These are phyloP conservation scores for Pezicula rhizophila DNA, from an alignment of 2,329 filamentous ascomycete genomes.

Conservation along the genomic window DNA sequence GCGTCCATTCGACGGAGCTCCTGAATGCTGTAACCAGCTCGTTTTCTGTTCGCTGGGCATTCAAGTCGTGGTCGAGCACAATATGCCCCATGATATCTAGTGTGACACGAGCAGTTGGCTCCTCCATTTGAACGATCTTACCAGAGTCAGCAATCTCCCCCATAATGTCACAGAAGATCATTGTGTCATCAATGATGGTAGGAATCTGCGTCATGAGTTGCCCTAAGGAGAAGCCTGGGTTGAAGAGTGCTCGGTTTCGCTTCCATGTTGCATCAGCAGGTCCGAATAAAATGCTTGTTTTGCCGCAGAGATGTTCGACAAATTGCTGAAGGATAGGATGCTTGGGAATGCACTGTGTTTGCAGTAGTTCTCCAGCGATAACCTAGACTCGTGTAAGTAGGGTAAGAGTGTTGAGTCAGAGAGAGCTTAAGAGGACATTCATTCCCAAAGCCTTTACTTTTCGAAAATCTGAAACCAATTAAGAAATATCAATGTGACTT, in stretches of 20 bases:
- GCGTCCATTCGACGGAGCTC: conserved; percentile 1
- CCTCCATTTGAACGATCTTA: conserved; percentile 2
- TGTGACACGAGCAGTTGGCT: conserved; percentile 4
- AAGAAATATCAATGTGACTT: neutral
- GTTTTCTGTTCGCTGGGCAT: conserved; percentile 3
- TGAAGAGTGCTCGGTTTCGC: conserved; percentile 5
- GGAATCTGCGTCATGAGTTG: conserved; percentile 4
- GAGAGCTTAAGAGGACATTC: neutral
- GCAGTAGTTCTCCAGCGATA: neutral
- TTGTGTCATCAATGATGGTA: conserved; percentile 5
- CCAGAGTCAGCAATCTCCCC: conserved; percentile 1
- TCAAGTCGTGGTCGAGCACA: conserved; percentile 6
- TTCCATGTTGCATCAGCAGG: conserved; percentile 6
- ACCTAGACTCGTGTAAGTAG: neutral
- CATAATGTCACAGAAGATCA: conserved; percentile 2
- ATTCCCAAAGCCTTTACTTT: neutral
- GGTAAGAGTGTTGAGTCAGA: neutral
- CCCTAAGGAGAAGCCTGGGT: conserved; percentile 6
- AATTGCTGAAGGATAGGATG: neutral
- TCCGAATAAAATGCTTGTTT: neutral
- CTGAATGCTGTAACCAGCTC: conserved; percentile 1
- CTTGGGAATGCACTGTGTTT: neutral
- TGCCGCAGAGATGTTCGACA: neutral
- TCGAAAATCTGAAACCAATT: too few relatives aligned
- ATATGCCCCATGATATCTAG: conserved; percentile 8